A percentile compares a stretch with the other conserved stretches of the same genome.
phyloP scores from a whole-genome alignment of 768 basidiomycete genomes.

The Paxillus ammoniavirescens region DNA sequence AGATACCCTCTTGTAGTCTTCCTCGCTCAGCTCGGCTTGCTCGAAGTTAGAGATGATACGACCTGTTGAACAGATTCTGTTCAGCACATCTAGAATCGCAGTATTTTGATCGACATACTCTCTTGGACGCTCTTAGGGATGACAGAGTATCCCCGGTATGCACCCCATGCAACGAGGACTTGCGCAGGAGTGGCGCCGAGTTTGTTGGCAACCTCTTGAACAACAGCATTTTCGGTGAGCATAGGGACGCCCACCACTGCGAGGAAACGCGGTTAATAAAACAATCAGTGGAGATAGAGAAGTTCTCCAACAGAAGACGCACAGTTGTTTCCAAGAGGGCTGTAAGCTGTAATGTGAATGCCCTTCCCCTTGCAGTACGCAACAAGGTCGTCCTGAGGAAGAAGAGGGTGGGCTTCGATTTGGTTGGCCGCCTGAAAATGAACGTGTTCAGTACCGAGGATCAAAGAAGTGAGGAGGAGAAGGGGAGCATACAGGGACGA shows the following conservation, averaged over 20 bases:
- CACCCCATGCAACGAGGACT: conserved; percentile 82
- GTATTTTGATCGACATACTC: conserved; percentile 28
- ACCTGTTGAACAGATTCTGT: conserved; percentile 23
- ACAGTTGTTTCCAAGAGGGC: conserved; percentile 83
- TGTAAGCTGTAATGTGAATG: conserved; percentile 71
- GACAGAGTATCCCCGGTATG: conserved; percentile 70
- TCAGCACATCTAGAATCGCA: neutral
- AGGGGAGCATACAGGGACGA: conserved; percentile 55
- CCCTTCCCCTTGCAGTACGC: conserved; percentile 65
- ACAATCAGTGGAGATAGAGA: neutral
- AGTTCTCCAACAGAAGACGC: conserved; percentile 18
- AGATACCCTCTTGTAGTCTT: conserved; percentile 57
- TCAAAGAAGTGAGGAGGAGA: neutral
- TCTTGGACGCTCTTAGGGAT: conserved; percentile 83
- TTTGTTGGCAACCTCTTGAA: conserved; percentile 61
- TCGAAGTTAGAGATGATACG: conserved; percentile 78
- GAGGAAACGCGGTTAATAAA: neutral
- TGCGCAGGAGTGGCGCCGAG: conserved; percentile 72
- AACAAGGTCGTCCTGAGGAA: conserved; percentile 72
- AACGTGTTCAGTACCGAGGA: neutral
- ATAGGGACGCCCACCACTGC: conserved; percentile 61
- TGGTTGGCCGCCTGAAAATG: conserved; percentile 61
- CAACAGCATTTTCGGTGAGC: conserved; percentile 63
- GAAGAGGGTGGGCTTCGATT: conserved; percentile 78
- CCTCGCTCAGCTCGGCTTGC: conserved; percentile 63